Conservation (phyloP, 768 basidiomycete genomes). For the Hebeloma cylindrosporum region DNA sequence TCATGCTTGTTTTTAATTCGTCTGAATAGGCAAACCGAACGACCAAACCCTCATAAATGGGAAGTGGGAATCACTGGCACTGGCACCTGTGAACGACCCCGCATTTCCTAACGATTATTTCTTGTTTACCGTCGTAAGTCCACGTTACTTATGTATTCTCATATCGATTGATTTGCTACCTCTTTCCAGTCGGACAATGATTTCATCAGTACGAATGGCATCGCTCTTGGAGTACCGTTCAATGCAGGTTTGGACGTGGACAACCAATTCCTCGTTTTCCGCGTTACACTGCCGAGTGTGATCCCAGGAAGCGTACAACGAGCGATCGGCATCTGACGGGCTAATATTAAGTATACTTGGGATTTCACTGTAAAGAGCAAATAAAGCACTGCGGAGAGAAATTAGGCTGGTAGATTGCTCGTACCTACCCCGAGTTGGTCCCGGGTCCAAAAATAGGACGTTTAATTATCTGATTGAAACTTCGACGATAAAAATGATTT, state of each 20-base stretch:
- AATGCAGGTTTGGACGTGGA: constrained; percentile 54
- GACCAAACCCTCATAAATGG: constrained; percentile 56
- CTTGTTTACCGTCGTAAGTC: constrained; percentile 58
- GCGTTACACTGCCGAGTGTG: constrained; percentile 50
- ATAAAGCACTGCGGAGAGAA: no score
- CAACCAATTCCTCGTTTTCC: constrained; percentile 59
- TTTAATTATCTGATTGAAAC: no score
- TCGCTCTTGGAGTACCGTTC: constrained; percentile 47
- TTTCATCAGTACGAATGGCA: constrained; percentile 53
- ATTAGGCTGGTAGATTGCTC: no score
- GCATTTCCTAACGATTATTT: constrained; percentile 64
- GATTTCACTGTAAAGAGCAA: no score
- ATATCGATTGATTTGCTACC: no score
- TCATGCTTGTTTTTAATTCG: neutral
- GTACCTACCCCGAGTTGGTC: no score
- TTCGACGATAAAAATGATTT: no score
- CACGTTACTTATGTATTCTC: no score
- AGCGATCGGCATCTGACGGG: constrained; percentile 17
- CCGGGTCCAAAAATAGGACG: no score
- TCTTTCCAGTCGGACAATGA: constrained; percentile 55
- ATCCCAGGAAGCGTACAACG: constrained; percentile 16
- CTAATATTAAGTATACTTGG: no score
- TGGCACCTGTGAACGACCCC: constrained; percentile 53
- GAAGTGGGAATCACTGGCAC: constrained; percentile 68
- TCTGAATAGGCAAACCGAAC: constrained; percentile 41